Percentiles rank a stretch among this genome's conserved stretches.
Evolutionary conservation across 768 basidiomycete genomes (phyloP).

Genomic region (Mycena amicta): DNA sequence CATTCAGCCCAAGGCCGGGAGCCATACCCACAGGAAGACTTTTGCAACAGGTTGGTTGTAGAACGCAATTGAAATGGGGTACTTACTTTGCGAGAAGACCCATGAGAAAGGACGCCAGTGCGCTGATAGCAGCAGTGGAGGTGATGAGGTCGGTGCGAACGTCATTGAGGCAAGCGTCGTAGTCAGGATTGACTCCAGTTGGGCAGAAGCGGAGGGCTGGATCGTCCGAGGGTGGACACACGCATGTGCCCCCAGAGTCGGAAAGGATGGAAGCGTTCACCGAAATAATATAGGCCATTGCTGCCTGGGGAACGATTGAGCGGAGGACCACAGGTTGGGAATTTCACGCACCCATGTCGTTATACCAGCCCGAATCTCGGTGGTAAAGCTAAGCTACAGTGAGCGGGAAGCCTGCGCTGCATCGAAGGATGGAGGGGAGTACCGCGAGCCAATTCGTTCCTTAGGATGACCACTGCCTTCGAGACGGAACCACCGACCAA

Average conservation of each 20-base stretch:
- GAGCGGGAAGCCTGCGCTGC: not conserved
- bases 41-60: constrained; percentile 41
- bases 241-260: constrained; percentile 81
- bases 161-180: constrained; percentile 41
- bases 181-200: constrained; percentile 33
- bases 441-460: constrained; percentile 65
- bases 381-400: constrained; percentile 40
- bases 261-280: constrained; percentile 83
- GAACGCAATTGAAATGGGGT: not conserved
- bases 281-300: constrained; percentile 58
- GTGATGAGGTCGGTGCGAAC: constrained; percentile 58
- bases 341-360: constrained; percentile 67
- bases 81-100: constrained; percentile 62
- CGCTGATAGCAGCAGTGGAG: constrained; percentile 61
- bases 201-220: too few species aligned
- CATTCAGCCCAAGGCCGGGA: constrained; percentile 82
- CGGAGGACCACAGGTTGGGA: not conserved
- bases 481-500: constrained; percentile 65
- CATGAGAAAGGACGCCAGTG: constrained; percentile 56
- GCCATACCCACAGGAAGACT: constrained; percentile 83
- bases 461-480: constrained; percentile 70
- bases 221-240: constrained; percentile 59
- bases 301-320: constrained; percentile 35
- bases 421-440: constrained; percentile 47
- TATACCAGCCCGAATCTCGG: constrained; percentile 76